Percentiles rank a stretch among this genome's conserved stretches.
Evolutionary conservation across 2,329 filamentous ascomycete species (phyloP).

Genomic region (Phialophora tarda): DNA sequence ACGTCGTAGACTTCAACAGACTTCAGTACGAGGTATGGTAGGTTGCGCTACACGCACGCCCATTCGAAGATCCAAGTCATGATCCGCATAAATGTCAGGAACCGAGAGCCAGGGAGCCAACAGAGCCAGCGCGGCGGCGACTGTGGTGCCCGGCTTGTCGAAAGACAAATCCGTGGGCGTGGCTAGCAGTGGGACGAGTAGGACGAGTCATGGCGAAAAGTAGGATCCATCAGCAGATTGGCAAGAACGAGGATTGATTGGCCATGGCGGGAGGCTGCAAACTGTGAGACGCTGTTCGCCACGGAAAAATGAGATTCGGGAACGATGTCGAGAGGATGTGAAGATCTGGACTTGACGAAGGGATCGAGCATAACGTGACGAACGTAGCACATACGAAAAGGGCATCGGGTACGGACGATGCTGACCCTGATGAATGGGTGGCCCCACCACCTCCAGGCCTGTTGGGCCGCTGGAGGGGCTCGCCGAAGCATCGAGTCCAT

Average conservation of each 20-base stretch:
- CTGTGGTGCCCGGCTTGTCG: conserved; percentile 6
- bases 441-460: background rate
- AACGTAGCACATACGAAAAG: background rate
- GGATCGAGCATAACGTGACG: conserved; percentile 24
- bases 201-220: conserved; percentile 3
- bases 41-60: background rate
- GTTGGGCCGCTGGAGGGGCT: too few relatives aligned
- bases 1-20: conserved; percentile 34
- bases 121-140: conserved; percentile 4
- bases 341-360: conserved; percentile 24
- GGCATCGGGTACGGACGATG: background rate
- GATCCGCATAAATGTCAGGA: conserved; percentile 18
- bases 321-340: conserved; percentile 22
- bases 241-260: conserved; percentile 4
- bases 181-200: background rate
- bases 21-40: conserved; percentile 14
- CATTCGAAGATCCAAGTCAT: conserved; percentile 10
- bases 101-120: background rate
- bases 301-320: conserved; percentile 16
- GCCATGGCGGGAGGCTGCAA: background rate
- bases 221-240: background rate
- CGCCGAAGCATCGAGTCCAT: background rate
- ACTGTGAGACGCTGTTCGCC: conserved; percentile 11
- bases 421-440: background rate
- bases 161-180: conserved; percentile 7